Evolutionary conservation across 176 grass and related monocot genomes (phyloP).

Genomic region (Oryza brachyantha): DNA sequence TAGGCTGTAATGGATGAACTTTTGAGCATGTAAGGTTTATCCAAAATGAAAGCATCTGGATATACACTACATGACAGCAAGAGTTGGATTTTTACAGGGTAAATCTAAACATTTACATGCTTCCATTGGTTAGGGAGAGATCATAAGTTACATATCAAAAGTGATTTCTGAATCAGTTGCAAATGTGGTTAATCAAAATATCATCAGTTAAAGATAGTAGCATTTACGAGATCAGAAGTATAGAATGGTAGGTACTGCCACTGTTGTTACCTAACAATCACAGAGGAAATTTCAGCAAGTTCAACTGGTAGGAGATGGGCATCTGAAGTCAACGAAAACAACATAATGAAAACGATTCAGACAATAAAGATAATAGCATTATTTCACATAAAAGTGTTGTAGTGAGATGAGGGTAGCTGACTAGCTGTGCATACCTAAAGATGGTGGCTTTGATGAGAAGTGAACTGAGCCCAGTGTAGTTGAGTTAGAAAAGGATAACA

Average conservation of each 20-base stretch:
- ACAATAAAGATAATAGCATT: constrained; percentile 7
- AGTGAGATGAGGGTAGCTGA: not conserved
- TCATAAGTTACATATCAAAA: not conserved
- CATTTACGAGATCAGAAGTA: constrained; percentile 6
- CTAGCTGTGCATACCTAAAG: constrained; percentile 70
- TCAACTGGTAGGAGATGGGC: constrained; percentile 85
- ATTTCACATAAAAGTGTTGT: constrained; percentile 4
- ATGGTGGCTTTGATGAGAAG: constrained; percentile 84
- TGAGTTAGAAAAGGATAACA: constrained; percentile 86
- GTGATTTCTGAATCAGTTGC: not conserved
- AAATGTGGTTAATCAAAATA: constrained; percentile 3
- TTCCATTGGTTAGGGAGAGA: not conserved
- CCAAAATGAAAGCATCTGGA: not conserved
- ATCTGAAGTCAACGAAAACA: constrained; percentile 50
- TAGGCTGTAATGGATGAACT: not conserved
- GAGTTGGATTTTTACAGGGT: not conserved
- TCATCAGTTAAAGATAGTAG: constrained; percentile 4
- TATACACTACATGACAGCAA: not conserved
- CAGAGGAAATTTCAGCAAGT: constrained; percentile 79
- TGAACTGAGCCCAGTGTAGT: constrained; percentile 84
- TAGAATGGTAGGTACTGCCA: not conserved
- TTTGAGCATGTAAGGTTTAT: not conserved
- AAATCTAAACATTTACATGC: not conserved
- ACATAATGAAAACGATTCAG: constrained; percentile 23
- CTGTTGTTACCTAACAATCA: constrained; percentile 73